A percentile compares a stretch with the other conserved stretches of the same genome.
Conservation (phyloP, 345 rosid genomes). For the Eucalyptus sp. region DNA sequence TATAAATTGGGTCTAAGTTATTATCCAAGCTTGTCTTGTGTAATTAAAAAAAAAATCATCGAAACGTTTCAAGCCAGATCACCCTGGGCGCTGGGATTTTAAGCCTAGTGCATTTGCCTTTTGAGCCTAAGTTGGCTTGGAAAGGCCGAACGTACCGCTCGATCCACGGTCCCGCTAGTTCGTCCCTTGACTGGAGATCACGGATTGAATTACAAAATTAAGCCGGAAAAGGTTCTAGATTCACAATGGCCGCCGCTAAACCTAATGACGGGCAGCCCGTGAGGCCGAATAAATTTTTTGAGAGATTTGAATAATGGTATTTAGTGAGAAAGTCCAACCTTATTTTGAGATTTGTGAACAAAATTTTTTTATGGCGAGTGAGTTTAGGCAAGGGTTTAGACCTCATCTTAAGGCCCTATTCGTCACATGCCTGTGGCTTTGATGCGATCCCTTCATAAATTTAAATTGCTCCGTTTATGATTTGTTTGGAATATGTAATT, state of each 20-base stretch:
- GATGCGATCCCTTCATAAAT: too few relatives aligned
- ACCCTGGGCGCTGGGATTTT: neutral
- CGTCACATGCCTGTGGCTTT: fast-evolving
- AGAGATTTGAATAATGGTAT: neutral
- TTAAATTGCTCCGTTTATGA: neutral
- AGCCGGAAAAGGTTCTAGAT: neutral
- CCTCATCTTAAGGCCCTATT: fast-evolving
- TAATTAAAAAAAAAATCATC: too few relatives aligned
- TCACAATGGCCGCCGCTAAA: neutral
- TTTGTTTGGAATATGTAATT: neutral
- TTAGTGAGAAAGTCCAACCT: neutral
- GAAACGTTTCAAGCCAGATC: neutral
- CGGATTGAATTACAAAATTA: neutral
- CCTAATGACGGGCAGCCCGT: neutral
- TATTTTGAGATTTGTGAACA: too few relatives aligned
- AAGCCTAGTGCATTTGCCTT: neutral
- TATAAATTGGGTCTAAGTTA: neutral
- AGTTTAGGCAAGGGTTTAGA: neutral
- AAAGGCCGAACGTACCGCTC: neutral
- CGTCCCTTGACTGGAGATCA: neutral
- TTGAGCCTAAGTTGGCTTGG: neutral
- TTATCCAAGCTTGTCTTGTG: fast-evolving
- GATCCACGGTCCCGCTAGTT: neutral
- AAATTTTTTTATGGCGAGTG: fast-evolving
- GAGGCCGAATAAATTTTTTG: neutral